phyloP scores from a whole-genome alignment of 352 stramenopile species.

The Pilasporangium apinafurcum region DNA sequence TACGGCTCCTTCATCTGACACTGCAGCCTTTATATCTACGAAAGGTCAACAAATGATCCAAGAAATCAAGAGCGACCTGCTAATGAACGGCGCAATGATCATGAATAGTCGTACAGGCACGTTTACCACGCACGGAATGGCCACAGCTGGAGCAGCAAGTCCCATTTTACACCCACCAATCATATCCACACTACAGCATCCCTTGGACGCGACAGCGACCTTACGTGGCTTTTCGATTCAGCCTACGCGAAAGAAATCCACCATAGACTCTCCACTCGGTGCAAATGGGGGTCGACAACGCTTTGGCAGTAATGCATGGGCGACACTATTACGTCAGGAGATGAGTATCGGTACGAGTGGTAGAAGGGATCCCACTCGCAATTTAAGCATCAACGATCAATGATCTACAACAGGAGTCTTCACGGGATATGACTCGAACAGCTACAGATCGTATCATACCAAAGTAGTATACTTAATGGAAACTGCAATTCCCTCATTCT shows the following conservation, averaged over 20 bases:
- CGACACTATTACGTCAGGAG: constrained; percentile 26
- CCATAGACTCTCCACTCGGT: constrained; percentile 1
- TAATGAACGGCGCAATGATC: constrained; percentile 12
- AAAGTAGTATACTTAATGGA: too few species aligned
- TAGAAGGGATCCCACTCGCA: too few species aligned
- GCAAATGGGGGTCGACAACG: constrained; percentile 3
- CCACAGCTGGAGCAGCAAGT: background rate
- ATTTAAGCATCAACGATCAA: too few species aligned
- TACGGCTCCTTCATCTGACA: background rate
- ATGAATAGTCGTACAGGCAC: constrained; percentile 10
- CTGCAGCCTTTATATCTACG: constrained; percentile 15
- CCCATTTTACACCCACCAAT: background rate
- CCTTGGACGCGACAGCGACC: constrained; percentile 9
- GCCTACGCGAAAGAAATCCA: constrained; percentile 5
- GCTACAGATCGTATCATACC: too few species aligned
- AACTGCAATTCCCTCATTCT: too few species aligned
- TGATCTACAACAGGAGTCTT: too few species aligned
- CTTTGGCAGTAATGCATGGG: constrained; percentile 23
- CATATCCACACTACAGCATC: constrained; percentile 2
- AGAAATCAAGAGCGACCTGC: constrained; percentile 32
- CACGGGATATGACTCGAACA: too few species aligned
- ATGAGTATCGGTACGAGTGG: background rate
- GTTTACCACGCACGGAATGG: constrained; percentile 2
- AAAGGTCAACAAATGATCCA: constrained; percentile 36
- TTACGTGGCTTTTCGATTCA: constrained; percentile 25